phyloP scores from a whole-genome alignment of 306 rosid species.

The Mimosa pudica region DNA sequence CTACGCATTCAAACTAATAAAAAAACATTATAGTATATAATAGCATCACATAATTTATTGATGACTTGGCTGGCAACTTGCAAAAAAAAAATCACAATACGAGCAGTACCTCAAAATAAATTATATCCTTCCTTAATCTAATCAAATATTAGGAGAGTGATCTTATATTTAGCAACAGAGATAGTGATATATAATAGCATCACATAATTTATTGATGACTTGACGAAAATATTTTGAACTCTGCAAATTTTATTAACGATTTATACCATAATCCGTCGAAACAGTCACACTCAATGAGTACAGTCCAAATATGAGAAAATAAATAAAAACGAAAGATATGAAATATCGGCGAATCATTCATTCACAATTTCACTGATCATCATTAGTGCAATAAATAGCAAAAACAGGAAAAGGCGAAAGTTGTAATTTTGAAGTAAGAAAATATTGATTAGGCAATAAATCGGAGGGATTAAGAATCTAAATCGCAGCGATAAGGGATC shows the following conservation, averaged over 20 bases:
- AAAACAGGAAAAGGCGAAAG: neutral
- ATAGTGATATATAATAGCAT: too few relatives aligned
- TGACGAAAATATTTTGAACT: neutral
- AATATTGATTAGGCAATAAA: neutral
- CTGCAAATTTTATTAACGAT: neutral
- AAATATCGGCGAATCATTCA: neutral
- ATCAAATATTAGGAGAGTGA: too few relatives aligned
- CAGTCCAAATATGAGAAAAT: neutral
- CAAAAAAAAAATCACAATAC: neutral
- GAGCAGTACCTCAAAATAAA: neutral
- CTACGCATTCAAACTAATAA: neutral
- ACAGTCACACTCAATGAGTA: neutral
- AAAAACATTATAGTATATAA: constrained; percentile 8
- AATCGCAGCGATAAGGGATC: constrained; percentile 27
- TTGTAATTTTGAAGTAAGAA: neutral
- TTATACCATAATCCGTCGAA: neutral
- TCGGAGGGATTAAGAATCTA: constrained; percentile 20
- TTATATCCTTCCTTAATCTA: too few relatives aligned
- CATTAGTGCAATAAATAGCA: neutral
- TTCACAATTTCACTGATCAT: neutral
- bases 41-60: constrained; percentile 3
- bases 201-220: too few relatives aligned
- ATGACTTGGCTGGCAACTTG: neutral
- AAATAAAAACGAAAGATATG: neutral
- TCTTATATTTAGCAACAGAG: too few relatives aligned